phyloP scores from a whole-genome alignment of 805 yeast species.

The Cephaloascus albidus region DNA sequence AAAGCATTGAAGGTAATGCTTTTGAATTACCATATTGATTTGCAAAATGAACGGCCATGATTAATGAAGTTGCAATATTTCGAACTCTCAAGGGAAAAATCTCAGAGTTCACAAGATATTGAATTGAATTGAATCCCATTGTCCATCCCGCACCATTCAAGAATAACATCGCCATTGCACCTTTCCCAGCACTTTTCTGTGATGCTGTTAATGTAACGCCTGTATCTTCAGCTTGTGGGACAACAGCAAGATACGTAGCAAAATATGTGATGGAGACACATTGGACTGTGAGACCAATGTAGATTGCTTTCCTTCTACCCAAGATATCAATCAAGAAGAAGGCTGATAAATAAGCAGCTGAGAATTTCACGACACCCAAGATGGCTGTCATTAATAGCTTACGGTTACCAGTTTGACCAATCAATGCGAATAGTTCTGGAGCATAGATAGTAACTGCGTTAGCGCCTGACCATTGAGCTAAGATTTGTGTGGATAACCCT shows the following conservation, averaged over 20 bases:
- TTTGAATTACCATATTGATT: conserved; percentile 51
- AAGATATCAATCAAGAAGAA: conserved; percentile 44
- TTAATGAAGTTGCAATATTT: conserved; percentile 36
- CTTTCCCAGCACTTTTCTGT: conserved; percentile 27
- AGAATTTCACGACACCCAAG: conserved; percentile 44
- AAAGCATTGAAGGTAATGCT: conserved; percentile 43
- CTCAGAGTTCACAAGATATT: conserved; percentile 46
- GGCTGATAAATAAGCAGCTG: conserved; percentile 38
- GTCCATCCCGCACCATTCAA: conserved; percentile 50
- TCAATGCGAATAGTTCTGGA: conserved; percentile 38
- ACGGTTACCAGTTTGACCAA: conserved; percentile 32
- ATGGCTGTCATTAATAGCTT: conserved; percentile 39
- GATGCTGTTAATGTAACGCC: conserved; percentile 18
- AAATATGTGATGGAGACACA: conserved; percentile 30
- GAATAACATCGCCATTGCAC: conserved; percentile 41
- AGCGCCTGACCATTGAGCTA: conserved; percentile 56
- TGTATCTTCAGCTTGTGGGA: conserved; percentile 30
- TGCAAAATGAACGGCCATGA: conserved; percentile 48
- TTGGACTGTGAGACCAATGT: conserved; percentile 39
- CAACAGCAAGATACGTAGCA: conserved; percentile 34
- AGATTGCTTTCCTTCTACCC: conserved; percentile 42
- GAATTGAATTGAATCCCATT: conserved; percentile 48
- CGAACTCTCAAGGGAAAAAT: conserved; percentile 43
- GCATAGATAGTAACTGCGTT: conserved; percentile 48
- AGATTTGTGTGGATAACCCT: conserved; percentile 32